These are phyloP conservation scores for Kalmusia sp. DNA, from an alignment of 2,329 filamentous ascomycete species.

Conservation along the genomic window DNA sequence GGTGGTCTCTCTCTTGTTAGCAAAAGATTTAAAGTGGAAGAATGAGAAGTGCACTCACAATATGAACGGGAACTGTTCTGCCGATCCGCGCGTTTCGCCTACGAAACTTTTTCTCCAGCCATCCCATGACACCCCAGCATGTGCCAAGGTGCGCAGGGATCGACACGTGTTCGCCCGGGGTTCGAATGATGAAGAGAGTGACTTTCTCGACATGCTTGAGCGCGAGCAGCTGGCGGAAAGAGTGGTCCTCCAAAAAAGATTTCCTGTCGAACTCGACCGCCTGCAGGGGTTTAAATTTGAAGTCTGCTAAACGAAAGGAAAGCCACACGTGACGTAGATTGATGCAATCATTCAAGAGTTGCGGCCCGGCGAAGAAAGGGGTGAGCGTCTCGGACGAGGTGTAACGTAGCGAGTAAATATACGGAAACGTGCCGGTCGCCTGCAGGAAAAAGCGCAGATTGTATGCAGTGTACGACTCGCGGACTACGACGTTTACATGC, in stretches of 20 bases:
- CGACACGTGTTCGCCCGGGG: too few species aligned
- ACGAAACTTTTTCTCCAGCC: conserved; percentile 1
- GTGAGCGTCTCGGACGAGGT: neutral
- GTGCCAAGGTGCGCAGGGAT: too few species aligned
- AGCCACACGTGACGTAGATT: conserved; percentile 12
- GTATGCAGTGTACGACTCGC: conserved; percentile 4
- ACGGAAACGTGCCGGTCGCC: conserved; percentile 3
- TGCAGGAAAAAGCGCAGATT: conserved; percentile 10
- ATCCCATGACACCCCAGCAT: conserved; percentile 1
- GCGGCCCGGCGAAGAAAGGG: conserved; percentile 4
- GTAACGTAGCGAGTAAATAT: conserved; percentile 6
- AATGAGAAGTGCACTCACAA: too few species aligned
- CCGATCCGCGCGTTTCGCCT: too few species aligned
- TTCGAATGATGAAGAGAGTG: too few species aligned
- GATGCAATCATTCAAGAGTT: conserved; percentile 12
- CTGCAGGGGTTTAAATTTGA: neutral
- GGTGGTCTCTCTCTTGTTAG: too few species aligned
- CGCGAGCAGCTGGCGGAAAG: conserved; percentile 9
- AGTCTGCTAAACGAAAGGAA: neutral
- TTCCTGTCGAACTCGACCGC: neutral
- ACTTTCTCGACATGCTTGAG: conserved; percentile 7
- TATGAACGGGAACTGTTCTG: neutral
- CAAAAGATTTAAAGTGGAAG: too few species aligned
- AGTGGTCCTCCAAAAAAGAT: conserved; percentile 4
- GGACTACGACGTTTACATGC: conserved; percentile 7